phyloP scores from a whole-genome alignment of 169 alveolate species.

The Neospora caninum region DNA sequence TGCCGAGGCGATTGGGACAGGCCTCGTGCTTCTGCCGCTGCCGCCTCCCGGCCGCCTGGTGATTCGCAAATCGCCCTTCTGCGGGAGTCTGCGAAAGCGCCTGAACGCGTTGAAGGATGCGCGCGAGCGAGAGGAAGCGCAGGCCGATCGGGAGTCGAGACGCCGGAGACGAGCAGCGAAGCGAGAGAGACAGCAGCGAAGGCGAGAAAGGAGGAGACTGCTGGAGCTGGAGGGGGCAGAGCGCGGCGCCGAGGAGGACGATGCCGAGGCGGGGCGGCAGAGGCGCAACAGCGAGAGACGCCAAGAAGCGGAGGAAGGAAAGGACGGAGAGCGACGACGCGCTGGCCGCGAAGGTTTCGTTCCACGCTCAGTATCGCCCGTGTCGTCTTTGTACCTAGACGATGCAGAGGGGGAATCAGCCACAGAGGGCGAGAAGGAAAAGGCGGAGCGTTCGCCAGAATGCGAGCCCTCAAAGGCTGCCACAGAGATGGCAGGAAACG shows the following conservation, averaged over 20 bases:
- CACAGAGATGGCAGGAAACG: background rate
- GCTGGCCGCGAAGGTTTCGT: too few species aligned
- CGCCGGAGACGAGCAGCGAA: background rate
- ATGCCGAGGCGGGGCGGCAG: background rate
- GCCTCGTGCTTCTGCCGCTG: background rate
- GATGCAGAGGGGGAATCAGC: background rate
- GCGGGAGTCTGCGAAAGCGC: background rate
- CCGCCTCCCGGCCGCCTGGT: slow-evolving; percentile 6
- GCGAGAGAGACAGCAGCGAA: background rate
- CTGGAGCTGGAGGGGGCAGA: background rate
- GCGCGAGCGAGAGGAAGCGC: background rate
- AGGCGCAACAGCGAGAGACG: background rate
- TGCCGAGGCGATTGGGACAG: slow-evolving; percentile 2
- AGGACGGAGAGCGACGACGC: background rate
- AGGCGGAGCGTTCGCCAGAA: background rate
- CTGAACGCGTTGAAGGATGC: background rate
- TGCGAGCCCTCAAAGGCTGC: background rate
- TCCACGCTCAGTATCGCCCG: too few species aligned
- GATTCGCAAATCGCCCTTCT: slow-evolving; percentile 11
- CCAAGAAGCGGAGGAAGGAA: background rate
- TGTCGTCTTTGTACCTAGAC: background rate
- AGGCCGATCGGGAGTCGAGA: background rate
- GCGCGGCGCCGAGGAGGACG: background rate
- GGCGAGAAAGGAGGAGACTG: background rate
- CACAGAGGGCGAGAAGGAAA: background rate